phyloP scores from a whole-genome alignment of 768 basidiomycete genomes.

The Glaciozyma martinii region DNA sequence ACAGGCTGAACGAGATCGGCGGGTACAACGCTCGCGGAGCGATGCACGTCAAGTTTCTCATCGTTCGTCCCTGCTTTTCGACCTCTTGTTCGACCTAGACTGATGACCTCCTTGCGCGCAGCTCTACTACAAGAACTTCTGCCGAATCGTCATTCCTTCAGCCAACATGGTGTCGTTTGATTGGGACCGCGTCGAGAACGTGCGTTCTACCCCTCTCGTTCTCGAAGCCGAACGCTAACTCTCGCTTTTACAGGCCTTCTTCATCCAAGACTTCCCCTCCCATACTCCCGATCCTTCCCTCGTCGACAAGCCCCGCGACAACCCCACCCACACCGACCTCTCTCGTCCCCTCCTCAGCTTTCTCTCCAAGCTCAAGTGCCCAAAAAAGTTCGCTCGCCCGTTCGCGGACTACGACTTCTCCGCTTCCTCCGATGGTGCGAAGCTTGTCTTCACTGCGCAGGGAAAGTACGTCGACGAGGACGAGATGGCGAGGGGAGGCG shows the following conservation, averaged over 20 bases:
- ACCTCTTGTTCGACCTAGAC: neutral
- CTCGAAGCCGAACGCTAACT: neutral
- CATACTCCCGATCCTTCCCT: neutral
- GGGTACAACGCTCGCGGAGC: neutral
- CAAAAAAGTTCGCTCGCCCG: neutral
- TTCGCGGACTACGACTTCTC: slow-evolving; percentile 14
- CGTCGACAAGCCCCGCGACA: slow-evolving; percentile 6
- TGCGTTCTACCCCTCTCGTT: neutral
- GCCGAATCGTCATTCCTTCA: slow-evolving; percentile 22
- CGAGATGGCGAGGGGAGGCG: slow-evolving; percentile 10
- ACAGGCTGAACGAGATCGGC: neutral
- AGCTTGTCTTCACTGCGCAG: slow-evolving; percentile 8
- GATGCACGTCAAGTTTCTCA: slow-evolving; percentile 3
- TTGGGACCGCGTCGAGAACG: slow-evolving; percentile 22
- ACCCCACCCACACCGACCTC: slow-evolving; percentile 21
- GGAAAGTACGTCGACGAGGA: slow-evolving; percentile 5
- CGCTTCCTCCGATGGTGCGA: neutral
- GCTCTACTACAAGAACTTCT: slow-evolving; percentile 9
- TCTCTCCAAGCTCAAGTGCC: neutral
- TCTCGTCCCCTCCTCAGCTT: neutral
- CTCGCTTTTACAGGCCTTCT: slow-evolving; percentile 6
- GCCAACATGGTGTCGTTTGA: slow-evolving; percentile 24
- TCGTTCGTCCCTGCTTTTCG: neutral
- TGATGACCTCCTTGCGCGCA: neutral
- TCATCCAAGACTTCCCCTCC: slow-evolving; percentile 25